A percentile compares a stretch with the other conserved stretches of the same genome.
phyloP scores from a whole-genome alignment of 2,329 filamentous ascomycete species.

The Penicillium expansum region DNA sequence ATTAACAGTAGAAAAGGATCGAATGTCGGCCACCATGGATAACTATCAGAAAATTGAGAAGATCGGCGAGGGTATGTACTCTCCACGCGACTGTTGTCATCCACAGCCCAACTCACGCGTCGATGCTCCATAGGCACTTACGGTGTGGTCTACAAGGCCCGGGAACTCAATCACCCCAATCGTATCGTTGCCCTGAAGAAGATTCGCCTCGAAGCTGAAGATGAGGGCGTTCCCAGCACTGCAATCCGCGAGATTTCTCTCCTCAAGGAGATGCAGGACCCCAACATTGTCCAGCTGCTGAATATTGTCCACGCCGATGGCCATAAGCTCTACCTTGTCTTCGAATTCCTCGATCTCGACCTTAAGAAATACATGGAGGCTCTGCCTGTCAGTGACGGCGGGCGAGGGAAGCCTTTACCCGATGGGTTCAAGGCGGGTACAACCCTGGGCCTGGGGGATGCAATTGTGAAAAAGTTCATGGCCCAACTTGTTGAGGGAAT shows the following conservation, averaged over 20 bases:
- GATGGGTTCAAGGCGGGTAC: slow-evolving; percentile 67
- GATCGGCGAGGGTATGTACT: slow-evolving; percentile 78
- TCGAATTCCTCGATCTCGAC: slow-evolving; percentile 87
- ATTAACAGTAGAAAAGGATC: background rate
- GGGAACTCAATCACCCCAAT: slow-evolving; percentile 75
- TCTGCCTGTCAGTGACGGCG: slow-evolving; percentile 77
- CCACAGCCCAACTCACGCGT: slow-evolving; percentile 18
- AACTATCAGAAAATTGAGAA: slow-evolving; percentile 97
- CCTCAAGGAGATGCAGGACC: slow-evolving; percentile 90
- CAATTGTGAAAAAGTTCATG: slow-evolving; percentile 92
- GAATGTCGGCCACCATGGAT: slow-evolving; percentile 61
- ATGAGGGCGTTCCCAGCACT: slow-evolving; percentile 88
- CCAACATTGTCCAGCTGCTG: slow-evolving; percentile 80
- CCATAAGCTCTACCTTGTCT: slow-evolving; percentile 90
- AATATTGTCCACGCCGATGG: slow-evolving; percentile 95
- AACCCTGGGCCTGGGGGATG: slow-evolving; percentile 69
- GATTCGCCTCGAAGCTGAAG: slow-evolving; percentile 90
- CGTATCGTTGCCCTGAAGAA: slow-evolving; percentile 93
- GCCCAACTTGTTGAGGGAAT: slow-evolving; percentile 80
- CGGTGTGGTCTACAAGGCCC: slow-evolving; percentile 91
- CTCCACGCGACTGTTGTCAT: background rate
- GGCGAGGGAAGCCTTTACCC: slow-evolving; percentile 78
- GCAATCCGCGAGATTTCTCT: slow-evolving; percentile 93
- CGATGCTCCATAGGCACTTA: slow-evolving; percentile 67
- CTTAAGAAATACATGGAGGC: slow-evolving; percentile 97